Evolutionary conservation across 129 eudicot species (phyloP), one percentile per base, ranked within the genome.

Genomic region (Flaveria bidentis): DNA sequence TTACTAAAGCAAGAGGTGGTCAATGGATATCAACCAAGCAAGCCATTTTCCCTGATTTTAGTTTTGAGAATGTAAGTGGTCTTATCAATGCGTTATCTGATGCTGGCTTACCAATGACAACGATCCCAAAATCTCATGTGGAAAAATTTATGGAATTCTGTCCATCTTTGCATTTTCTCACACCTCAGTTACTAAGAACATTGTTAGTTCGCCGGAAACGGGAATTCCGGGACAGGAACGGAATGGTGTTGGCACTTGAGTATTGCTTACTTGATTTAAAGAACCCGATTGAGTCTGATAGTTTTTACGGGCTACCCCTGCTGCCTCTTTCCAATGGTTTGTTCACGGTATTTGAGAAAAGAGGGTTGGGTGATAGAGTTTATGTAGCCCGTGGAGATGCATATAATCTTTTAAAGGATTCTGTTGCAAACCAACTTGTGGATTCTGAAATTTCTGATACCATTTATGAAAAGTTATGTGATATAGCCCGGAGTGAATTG

Each of bases 1-100:
- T 86, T 72, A 91, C 99, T 17, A 89, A 88, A 86, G 88, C 93
- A 68, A 84, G 96, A 85, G 97, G 96, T 44, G 99, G 99, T 23
- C 96, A 87, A 77, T 95, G 97, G 99, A 85, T 91, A 84, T 86
- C 97, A 75, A 87, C 99, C 30, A 95, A 91, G 80, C 97, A 95
- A 79, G 91, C 96, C 60, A 83, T 95, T 51, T 85, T 91, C 72
- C 99, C 99, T 50, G 97, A 95, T 85, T 90, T 86, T 74, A 67
- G 84, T 50, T 95, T 95, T 76, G 88, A 82, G n/a, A 91, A 86
- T 82, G 85, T 89, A 39, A 46, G 42, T 67, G 86, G 80, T 51
- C 97, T 95, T 85, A 74, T 79, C 47, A 92, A 91, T 72, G 97
- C 93, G 58, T 81, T 95, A 15, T 91, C 96, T 5, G 91, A 87